phyloP scores from a whole-genome alignment of 805 yeast genomes.

The Candida chauliodis region DNA sequence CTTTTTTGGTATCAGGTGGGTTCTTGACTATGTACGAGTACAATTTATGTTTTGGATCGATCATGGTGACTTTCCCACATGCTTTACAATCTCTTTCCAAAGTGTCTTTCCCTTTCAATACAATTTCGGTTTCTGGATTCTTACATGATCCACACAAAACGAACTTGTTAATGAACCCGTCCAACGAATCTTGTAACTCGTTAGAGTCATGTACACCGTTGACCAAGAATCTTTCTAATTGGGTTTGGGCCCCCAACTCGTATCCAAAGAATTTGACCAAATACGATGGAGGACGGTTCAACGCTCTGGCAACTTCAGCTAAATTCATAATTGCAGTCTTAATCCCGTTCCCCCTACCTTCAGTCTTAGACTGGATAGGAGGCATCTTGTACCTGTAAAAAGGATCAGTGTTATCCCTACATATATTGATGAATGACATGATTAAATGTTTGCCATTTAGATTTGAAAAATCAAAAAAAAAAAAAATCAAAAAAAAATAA shows the following conservation, averaged over 20 bases:
- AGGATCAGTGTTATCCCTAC: slow-evolving; percentile 96
- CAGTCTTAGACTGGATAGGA: slow-evolving; percentile 91
- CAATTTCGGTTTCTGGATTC: slow-evolving; percentile 95
- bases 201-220: slow-evolving; percentile 92
- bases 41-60: slow-evolving; percentile 84
- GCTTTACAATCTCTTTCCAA: slow-evolving; percentile 95
- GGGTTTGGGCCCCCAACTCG: slow-evolving; percentile 95
- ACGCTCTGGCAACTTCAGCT: slow-evolving; percentile 89
- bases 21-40: slow-evolving; percentile 86
- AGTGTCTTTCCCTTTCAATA: slow-evolving; percentile 68
- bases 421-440: slow-evolving; percentile 88
- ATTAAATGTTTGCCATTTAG: neutral
- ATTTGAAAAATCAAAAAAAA: too few species aligned
- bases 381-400: slow-evolving; percentile 99
- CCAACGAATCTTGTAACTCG: slow-evolving; percentile 89
- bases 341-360: slow-evolving; percentile 99
- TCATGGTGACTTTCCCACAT: slow-evolving; percentile 84
- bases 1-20: slow-evolving; percentile 69
- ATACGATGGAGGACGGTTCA: slow-evolving; percentile 89
- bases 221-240: slow-evolving; percentile 84
- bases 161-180: slow-evolving; percentile 89
- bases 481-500: neutral
- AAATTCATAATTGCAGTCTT: slow-evolving; percentile 90
- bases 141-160: slow-evolving; percentile 93
- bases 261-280: slow-evolving; percentile 92